Evolutionary conservation across 2,329 filamentous ascomycete species (phyloP).

Genomic region (Beauveria scarabaeidicola): DNA sequence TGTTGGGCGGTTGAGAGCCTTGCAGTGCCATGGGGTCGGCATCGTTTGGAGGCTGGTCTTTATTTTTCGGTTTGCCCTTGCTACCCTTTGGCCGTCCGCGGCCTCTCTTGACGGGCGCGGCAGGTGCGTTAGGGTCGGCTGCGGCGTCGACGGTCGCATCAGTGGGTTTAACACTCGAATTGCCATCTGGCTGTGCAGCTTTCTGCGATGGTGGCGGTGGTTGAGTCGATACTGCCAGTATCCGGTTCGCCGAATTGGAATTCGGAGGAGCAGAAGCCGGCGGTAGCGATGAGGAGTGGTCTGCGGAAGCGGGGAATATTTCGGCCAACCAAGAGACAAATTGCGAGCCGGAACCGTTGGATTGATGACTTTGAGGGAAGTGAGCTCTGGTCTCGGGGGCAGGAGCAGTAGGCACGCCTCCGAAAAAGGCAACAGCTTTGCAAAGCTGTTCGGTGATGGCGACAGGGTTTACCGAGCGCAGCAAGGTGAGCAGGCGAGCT

Average conservation of each 20-base stretch:
- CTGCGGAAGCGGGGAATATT: constrained; percentile 42
- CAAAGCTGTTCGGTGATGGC: constrained; percentile 55
- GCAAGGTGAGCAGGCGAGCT: constrained; percentile 47
- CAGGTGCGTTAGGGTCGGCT: constrained; percentile 11
- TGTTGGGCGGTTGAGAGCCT: constrained; percentile 3
- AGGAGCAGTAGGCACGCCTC: constrained; percentile 47
- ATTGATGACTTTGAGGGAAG: constrained; percentile 48
- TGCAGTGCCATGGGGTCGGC: not conserved
- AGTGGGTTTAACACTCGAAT: not conserved
- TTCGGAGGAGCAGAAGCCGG: not conserved
- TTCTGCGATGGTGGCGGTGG: not conserved
- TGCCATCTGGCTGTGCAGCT: not conserved
- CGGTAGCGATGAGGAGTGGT: constrained; percentile 5
- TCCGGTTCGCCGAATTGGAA: not conserved
- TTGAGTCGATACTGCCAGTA: not conserved
- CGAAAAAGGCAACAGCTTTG: constrained; percentile 55
- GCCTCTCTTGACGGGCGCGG: constrained; percentile 29
- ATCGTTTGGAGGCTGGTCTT: constrained; percentile 19
- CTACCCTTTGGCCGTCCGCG: constrained; percentile 51
- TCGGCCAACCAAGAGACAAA: constrained; percentile 56
- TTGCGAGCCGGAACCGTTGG: constrained; percentile 48
- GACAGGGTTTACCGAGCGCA: constrained; percentile 46
- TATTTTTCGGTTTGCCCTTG: constrained; percentile 47
- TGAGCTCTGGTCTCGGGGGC: constrained; percentile 39
- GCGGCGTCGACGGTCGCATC: not conserved